Evolutionary conservation across 2,329 filamentous ascomycete genomes (phyloP).

Genomic region (Colletotrichum camelliae): DNA sequence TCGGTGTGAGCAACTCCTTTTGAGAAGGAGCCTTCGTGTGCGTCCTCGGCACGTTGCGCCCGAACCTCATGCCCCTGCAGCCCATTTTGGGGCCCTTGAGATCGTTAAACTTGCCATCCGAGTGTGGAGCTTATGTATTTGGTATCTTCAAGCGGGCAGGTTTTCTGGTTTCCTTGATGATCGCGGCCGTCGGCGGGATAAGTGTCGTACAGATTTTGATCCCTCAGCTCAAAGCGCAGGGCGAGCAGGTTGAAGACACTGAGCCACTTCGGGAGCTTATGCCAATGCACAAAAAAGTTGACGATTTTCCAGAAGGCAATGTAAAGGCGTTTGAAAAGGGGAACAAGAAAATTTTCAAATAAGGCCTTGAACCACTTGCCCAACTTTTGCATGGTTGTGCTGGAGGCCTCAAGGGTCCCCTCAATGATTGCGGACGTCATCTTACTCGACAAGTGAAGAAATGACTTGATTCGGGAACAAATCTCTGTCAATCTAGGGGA

Average conservation of each 20-base stretch:
- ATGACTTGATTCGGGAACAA: background rate
- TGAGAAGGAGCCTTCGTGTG: background rate
- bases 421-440: background rate
- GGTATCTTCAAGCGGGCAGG: background rate
- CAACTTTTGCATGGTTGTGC: background rate
- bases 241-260: conserved; percentile 46
- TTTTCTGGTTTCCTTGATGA: background rate
- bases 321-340: background rate
- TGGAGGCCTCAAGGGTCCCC: background rate
- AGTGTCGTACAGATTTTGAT: background rate
- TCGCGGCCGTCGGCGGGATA: background rate
- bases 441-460: background rate
- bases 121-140: background rate
- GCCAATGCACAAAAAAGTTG: conserved; percentile 44
- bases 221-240: background rate
- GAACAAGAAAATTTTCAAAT: background rate
- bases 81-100: background rate
- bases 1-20: conserved; percentile 19
- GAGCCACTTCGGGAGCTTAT: conserved; percentile 44
- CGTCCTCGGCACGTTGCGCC: background rate
- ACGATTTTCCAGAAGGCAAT: conserved; percentile 25
- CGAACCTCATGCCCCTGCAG: background rate
- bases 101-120: background rate
- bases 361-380: background rate
- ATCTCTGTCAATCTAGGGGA: background rate